These are phyloP conservation scores for Penicillium sp. DNA, from an alignment of 2,329 filamentous ascomycete genomes.

Conservation along the genomic window DNA sequence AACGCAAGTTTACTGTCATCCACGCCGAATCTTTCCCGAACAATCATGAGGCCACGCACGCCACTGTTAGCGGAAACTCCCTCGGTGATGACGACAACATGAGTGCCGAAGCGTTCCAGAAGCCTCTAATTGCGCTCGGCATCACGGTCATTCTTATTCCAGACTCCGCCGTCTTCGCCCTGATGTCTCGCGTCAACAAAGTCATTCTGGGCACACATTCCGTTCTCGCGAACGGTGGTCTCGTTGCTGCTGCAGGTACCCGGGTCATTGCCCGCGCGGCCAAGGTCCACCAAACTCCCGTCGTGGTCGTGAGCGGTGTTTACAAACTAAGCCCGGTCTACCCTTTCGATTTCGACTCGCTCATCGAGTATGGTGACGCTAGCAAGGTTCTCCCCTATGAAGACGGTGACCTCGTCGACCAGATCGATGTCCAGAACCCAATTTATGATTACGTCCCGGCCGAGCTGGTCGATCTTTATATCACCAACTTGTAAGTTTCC, in stretches of 20 bases:
- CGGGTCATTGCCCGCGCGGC: constrained; percentile 82
- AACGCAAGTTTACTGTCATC: constrained; percentile 89
- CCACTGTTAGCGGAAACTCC: constrained; percentile 59
- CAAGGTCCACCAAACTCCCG: constrained; percentile 76
- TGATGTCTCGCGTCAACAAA: constrained; percentile 95
- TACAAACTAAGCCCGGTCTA: constrained; percentile 94
- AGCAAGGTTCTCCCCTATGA: constrained; percentile 74
- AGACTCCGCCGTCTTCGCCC: constrained; percentile 82
- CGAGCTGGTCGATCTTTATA: constrained; percentile 62
- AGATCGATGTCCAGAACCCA: constrained; percentile 75
- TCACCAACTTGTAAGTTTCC: constrained; percentile 73
- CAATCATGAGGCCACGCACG: constrained; percentile 65
- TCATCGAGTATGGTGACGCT: constrained; percentile 86
- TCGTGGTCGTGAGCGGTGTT: constrained; percentile 85
- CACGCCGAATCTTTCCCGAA: constrained; percentile 75
- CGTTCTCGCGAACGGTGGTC: constrained; percentile 83
- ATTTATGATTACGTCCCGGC: constrained; percentile 80
- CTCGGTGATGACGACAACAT: constrained; percentile 52
- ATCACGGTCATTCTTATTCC: constrained; percentile 82
- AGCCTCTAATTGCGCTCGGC: constrained; percentile 74
- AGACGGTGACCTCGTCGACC: constrained; percentile 76
- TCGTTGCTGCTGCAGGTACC: constrained; percentile 82
- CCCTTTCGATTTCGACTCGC: constrained; percentile 75
- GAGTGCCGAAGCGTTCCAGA: constrained; percentile 62
- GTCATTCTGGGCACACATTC: constrained; percentile 87